These are phyloP conservation scores for Mucor saturninus DNA, from an alignment of 371 early-diverging fungal genomes.

Conservation along the genomic window DNA sequence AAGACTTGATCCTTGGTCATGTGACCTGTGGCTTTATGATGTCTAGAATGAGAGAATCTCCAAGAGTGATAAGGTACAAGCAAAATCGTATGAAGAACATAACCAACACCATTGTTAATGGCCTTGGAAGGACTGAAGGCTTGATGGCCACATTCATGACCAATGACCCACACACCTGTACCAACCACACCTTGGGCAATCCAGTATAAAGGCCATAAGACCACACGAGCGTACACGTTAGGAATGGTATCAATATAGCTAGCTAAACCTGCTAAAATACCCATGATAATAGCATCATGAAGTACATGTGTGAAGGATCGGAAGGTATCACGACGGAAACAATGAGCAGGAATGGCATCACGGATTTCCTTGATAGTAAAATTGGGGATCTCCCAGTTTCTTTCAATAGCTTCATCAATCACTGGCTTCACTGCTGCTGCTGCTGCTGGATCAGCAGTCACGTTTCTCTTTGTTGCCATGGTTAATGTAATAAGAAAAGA, in stretches of 20 bases:
- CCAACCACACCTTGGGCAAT: slow-evolving; percentile 77
- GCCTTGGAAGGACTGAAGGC: slow-evolving; percentile 78
- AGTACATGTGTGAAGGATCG: slow-evolving; percentile 72
- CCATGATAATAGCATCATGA: slow-evolving; percentile 69
- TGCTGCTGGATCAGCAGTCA: slow-evolving; percentile 3
- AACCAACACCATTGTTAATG: slow-evolving; percentile 83
- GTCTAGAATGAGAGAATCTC: slow-evolving; percentile 76
- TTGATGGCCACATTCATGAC: slow-evolving; percentile 89
- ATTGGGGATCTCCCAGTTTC: slow-evolving; percentile 65
- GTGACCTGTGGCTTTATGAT: slow-evolving; percentile 86
- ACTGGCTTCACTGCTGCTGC: slow-evolving; percentile 11
- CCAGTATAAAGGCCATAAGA: slow-evolving; percentile 83
- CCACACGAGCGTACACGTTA: slow-evolving; percentile 46
- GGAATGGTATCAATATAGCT: slow-evolving; percentile 67
- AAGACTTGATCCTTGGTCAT: slow-evolving; percentile 90
- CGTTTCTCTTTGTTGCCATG: slow-evolving; percentile 35
- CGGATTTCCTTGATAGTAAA: slow-evolving; percentile 89
- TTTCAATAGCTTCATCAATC: slow-evolving; percentile 45
- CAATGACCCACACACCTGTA: slow-evolving; percentile 90
- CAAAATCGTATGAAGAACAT: slow-evolving; percentile 79
- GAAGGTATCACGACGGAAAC: slow-evolving; percentile 80
- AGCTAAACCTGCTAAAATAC: slow-evolving; percentile 67
- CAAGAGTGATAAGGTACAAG: slow-evolving; percentile 87
- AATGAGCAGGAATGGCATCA: slow-evolving; percentile 84
- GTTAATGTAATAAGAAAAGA: slow-evolving; percentile 6